phyloP scores from a whole-genome alignment of 2,329 filamentous ascomycete species.

The Diaporthe helianthi region DNA sequence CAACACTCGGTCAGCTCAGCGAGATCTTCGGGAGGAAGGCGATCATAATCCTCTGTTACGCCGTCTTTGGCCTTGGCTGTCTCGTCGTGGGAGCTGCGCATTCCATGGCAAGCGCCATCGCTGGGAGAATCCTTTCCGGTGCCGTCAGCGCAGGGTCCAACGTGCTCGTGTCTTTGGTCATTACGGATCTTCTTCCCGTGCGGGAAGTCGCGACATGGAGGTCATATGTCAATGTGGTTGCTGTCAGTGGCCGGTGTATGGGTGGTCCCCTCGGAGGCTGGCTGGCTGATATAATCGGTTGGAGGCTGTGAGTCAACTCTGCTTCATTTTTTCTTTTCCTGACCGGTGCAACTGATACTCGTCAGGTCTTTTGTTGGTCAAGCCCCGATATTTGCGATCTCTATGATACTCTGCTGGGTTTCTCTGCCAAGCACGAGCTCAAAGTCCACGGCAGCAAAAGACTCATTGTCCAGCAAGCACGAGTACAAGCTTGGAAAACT shows the following conservation, averaged over 20 bases:
- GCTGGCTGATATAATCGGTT: slow-evolving; percentile 68
- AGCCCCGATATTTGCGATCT: slow-evolving; percentile 59
- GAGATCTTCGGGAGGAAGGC: slow-evolving; percentile 64
- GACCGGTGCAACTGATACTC: background rate
- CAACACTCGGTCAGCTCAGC: slow-evolving; percentile 63
- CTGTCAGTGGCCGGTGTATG: slow-evolving; percentile 58
- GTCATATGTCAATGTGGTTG: slow-evolving; percentile 59
- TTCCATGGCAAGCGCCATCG: slow-evolving; percentile 55
- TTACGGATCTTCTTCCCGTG: slow-evolving; percentile 60
- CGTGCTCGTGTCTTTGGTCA: slow-evolving; percentile 58
- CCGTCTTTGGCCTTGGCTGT: slow-evolving; percentile 56
- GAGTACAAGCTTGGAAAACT: slow-evolving; percentile 45
- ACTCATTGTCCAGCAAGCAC: slow-evolving; percentile 29
- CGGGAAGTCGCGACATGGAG: slow-evolving; percentile 61
- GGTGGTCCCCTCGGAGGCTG: slow-evolving; percentile 66
- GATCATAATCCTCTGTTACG: slow-evolving; percentile 57
- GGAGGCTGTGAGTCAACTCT: slow-evolving; percentile 61
- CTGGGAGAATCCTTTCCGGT: slow-evolving; percentile 59
- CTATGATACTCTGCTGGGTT: slow-evolving; percentile 49
- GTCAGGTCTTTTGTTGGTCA: slow-evolving; percentile 63
- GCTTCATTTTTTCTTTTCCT: background rate
- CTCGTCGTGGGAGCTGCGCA: slow-evolving; percentile 50
- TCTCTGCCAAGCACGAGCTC: slow-evolving; percentile 44
- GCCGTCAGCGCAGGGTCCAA: slow-evolving; percentile 59
- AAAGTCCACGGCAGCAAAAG: slow-evolving; percentile 16